These are phyloP conservation scores for Saposhnikovia divaricata DNA, from an alignment of 129 eudicot species.

Conservation along the genomic window DNA sequence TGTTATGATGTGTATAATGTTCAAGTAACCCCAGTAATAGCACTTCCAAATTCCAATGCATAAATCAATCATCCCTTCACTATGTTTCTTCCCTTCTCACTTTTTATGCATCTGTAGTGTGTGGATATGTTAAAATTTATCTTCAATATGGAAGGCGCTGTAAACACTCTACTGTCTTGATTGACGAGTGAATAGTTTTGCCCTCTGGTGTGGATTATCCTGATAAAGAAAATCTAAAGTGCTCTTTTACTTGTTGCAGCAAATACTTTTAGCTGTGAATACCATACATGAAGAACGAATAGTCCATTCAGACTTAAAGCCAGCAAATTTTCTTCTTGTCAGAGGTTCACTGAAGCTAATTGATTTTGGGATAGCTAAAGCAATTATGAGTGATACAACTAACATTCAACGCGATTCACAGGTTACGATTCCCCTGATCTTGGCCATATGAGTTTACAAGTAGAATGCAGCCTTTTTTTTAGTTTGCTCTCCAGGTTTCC, in stretches of 20 bases:
- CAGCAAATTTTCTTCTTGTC: conserved; percentile 97
- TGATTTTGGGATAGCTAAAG: conserved; percentile 98
- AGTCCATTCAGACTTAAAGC: conserved; percentile 98
- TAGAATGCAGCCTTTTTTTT: neutral
- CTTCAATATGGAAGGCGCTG: neutral
- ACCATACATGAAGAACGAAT: conserved; percentile 97
- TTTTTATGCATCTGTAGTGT: neutral
- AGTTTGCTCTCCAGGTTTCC: neutral
- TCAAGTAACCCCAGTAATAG: neutral
- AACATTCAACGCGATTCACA: conserved; percentile 98
- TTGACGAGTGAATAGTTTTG: neutral
- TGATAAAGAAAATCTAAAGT: conserved; percentile 10
- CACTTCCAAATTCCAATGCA: neutral
- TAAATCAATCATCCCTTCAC: neutral
- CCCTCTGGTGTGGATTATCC: neutral
- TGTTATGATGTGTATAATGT: neutral
- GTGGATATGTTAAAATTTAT: neutral
- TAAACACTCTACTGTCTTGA: neutral
- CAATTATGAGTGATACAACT: conserved; percentile 94
- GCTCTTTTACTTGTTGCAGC: conserved; percentile 46
- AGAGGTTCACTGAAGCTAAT: conserved; percentile 91
- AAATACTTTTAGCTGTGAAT: conserved; percentile 89
- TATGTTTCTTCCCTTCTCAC: neutral
- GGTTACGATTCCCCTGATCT: conserved; percentile 29
- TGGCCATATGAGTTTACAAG: neutral